phyloP scores from a whole-genome alignment of 768 basidiomycete genomes.

The Suillus clintonianus region DNA sequence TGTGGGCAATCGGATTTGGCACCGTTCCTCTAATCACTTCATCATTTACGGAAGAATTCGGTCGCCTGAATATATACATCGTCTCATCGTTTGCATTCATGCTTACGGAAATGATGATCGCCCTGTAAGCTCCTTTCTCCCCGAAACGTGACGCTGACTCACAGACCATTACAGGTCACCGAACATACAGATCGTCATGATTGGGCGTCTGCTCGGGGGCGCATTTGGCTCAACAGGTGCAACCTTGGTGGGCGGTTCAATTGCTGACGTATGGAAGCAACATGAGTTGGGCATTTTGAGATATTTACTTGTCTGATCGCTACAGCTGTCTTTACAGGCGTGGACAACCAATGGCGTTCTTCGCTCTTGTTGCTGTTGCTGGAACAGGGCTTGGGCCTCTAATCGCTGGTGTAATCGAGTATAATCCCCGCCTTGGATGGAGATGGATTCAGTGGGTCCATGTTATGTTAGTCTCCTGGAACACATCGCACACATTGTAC shows the following conservation, averaged over 20 bases:
- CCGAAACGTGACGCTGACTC: background rate
- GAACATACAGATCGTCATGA: conserved; percentile 56
- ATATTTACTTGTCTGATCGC: background rate
- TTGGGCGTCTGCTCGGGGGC: conserved; percentile 60
- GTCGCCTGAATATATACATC: conserved; percentile 57
- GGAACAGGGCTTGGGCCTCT: conserved; percentile 64
- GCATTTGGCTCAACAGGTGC: conserved; percentile 62
- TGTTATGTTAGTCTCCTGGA: conserved; percentile 45
- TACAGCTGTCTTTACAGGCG: background rate
- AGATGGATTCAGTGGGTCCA: conserved; percentile 82
- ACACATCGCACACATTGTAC: background rate
- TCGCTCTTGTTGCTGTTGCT: conserved; percentile 56
- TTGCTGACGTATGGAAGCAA: conserved; percentile 64
- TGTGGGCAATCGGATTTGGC: conserved; percentile 60
- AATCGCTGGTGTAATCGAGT: conserved; percentile 61
- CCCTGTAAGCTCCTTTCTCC: conserved; percentile 15
- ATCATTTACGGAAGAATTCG: conserved; percentile 69
- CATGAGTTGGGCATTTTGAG: conserved; percentile 44
- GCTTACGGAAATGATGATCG: conserved; percentile 45
- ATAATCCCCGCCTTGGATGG: conserved; percentile 58
- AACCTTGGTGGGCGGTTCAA: conserved; percentile 67
- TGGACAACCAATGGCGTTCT: conserved; percentile 71
- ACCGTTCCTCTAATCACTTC: conserved; percentile 60
- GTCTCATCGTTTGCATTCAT: conserved; percentile 49
- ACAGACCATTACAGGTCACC: conserved; percentile 20